phyloP scores from a whole-genome alignment of 306 rosid species.

The Prinsepia uniflora region DNA sequence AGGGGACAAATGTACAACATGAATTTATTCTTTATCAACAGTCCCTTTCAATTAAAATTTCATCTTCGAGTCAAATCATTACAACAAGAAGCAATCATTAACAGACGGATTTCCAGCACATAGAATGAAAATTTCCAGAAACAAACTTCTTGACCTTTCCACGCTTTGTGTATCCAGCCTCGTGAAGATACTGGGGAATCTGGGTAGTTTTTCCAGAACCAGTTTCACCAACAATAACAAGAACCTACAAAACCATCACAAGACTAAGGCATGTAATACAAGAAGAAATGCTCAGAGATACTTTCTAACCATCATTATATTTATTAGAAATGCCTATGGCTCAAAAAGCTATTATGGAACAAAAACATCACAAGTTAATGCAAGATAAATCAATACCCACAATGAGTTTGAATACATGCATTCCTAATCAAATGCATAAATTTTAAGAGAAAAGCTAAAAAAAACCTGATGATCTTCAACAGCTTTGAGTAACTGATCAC shows the following conservation, averaged over 20 bases:
- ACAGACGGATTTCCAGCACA: slow-evolving; percentile 9
- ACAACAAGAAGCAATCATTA: not conserved
- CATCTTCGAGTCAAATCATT: not conserved
- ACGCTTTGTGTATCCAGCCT: slow-evolving; percentile 85
- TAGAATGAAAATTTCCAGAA: slow-evolving; percentile 1
- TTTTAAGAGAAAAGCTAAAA: not conserved
- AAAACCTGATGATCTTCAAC: slow-evolving; percentile 70
- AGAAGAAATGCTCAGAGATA: not conserved
- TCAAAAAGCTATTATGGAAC: not conserved
- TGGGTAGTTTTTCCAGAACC: slow-evolving; percentile 98
- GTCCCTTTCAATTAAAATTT: not conserved
- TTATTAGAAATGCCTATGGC: not conserved
- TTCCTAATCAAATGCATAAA: not conserved
- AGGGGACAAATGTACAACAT: not conserved
- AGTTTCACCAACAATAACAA: slow-evolving; percentile 95
- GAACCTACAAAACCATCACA: slow-evolving; percentile 50
- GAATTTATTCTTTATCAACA: not conserved
- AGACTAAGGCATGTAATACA: not conserved
- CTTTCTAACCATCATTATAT: not conserved
- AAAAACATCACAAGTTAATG: not conserved
- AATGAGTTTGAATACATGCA: not conserved
- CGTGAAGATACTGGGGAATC: slow-evolving; percentile 97
- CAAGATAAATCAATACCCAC: not conserved
- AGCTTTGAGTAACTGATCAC: slow-evolving; percentile 80
- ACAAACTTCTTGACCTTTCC: slow-evolving; percentile 59